Evolutionary conservation across 73 alveolate genomes (phyloP).

Genomic region (Paramecium caudatum): DNA sequence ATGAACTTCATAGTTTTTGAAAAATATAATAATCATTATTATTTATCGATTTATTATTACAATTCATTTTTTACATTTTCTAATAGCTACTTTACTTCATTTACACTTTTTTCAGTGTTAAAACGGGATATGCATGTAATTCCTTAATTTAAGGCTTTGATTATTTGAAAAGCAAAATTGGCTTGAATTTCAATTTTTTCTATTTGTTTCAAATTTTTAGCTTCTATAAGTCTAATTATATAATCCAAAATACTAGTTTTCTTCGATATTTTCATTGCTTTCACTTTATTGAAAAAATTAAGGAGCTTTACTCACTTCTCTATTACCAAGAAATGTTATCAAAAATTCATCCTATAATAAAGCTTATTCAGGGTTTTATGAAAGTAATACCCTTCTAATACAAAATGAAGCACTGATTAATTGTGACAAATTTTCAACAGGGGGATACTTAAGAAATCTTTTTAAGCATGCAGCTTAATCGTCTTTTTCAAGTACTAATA

Average conservation of each 20-base stretch:
- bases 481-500: constrained; percentile 70
- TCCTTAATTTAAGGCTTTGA: no score
- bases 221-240: no score
- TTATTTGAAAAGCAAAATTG: no score
- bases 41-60: background rate
- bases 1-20: constrained; percentile 36
- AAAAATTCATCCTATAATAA: background rate
- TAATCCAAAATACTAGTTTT: no score
- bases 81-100: background rate
- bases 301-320: background rate
- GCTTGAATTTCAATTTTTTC: no score
- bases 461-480: constrained; percentile 65
- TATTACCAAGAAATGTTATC: constrained; percentile 16
- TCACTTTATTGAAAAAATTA: background rate
- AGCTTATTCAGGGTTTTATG: background rate
- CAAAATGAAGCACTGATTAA: constrained; percentile 19
- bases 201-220: no score
- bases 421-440: constrained; percentile 68
- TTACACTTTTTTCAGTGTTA: no score
- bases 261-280: background rate
- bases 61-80: background rate
- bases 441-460: constrained; percentile 75
- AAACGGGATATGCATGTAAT: no score
- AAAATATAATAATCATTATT: background rate
- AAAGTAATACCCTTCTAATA: background rate